Percentiles rank a stretch among this genome's conserved stretches.
Evolutionary conservation across 345 rosid genomes (phyloP).

Genomic region (Eucalyptus regnans): DNA sequence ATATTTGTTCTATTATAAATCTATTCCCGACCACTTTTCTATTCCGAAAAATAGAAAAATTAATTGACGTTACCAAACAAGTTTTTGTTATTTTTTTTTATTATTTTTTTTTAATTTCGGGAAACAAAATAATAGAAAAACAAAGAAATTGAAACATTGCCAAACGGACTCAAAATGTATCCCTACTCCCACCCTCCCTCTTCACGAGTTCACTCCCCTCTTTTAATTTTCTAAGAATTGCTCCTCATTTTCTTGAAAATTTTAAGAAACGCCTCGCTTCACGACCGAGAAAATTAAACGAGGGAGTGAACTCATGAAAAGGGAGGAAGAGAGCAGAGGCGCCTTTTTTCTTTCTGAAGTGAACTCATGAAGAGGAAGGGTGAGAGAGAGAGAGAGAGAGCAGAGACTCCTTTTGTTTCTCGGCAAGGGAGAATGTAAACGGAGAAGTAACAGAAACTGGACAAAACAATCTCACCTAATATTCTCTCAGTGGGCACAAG

Average conservation of each 20-base stretch:
- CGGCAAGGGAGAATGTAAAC: accelerated
- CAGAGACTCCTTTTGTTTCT: neutral
- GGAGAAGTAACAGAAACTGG: neutral
- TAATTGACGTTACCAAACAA: too few relatives aligned
- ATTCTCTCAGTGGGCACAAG: accelerated
- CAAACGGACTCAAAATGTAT: too few relatives aligned
- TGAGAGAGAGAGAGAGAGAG: neutral
- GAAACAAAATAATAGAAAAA: too few relatives aligned
- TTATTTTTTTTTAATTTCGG: accelerated
- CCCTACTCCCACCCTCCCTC: neutral
- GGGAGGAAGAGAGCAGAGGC: accelerated
- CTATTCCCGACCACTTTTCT: too few relatives aligned
- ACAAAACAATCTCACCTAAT: neutral
- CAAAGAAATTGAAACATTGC: too few relatives aligned
- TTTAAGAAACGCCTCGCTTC: accelerated
- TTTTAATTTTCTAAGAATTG: too few relatives aligned
- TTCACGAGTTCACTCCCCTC: neutral
- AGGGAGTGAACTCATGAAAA: accelerated
- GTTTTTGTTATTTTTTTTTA: accelerated
- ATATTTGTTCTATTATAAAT: accelerated
- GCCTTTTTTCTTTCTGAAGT: accelerated
- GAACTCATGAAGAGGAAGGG: accelerated
- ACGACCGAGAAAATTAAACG: accelerated
- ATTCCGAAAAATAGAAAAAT: too few relatives aligned
- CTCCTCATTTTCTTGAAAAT: accelerated